Evolutionary conservation across 495 filamentous ascomycete genomes (phyloP).

Genomic region (Talaromyces wortmannii): DNA sequence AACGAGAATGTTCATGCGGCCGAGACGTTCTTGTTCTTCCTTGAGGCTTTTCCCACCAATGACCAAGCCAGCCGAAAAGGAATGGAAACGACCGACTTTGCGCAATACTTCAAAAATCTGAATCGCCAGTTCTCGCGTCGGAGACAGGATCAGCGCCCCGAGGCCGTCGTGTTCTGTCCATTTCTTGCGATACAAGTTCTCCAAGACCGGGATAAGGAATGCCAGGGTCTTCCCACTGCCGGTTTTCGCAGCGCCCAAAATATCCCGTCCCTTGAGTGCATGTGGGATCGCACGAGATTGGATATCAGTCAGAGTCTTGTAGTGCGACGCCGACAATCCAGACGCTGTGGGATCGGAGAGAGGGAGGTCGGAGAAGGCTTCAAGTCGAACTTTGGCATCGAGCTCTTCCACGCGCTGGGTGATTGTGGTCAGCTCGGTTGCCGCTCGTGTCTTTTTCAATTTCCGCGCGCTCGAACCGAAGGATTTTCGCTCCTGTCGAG

Average conservation of each 20-base stretch:
- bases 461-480: slow-evolving; percentile 15
- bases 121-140: slow-evolving; percentile 89
- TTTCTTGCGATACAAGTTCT: slow-evolving; percentile 86
- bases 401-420: slow-evolving; percentile 42
- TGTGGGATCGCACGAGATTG: slow-evolving; percentile 80
- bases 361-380: slow-evolving; percentile 70
- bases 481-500: neutral
- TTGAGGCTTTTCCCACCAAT: slow-evolving; percentile 90
- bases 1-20: slow-evolving; percentile 95
- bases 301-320: slow-evolving; percentile 84
- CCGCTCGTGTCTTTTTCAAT: slow-evolving; percentile 59
- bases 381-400: slow-evolving; percentile 39
- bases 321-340: slow-evolving; percentile 82
- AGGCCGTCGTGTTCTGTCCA: slow-evolving; percentile 90
- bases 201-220: slow-evolving; percentile 86
- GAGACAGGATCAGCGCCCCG: slow-evolving; percentile 87
- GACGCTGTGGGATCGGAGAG: slow-evolving; percentile 75
- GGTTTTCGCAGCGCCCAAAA: slow-evolving; percentile 94
- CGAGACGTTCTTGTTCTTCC: slow-evolving; percentile 80
- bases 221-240: slow-evolving; percentile 95
- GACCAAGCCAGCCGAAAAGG: slow-evolving; percentile 87
- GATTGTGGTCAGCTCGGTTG: slow-evolving; percentile 37
- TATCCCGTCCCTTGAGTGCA: slow-evolving; percentile 79
- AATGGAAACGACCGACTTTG: slow-evolving; percentile 83
- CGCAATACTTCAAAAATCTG: slow-evolving; percentile 96